Evolutionary conservation across 2,329 filamentous ascomycete genomes (phyloP).

Genomic region (Metarhizium album): DNA sequence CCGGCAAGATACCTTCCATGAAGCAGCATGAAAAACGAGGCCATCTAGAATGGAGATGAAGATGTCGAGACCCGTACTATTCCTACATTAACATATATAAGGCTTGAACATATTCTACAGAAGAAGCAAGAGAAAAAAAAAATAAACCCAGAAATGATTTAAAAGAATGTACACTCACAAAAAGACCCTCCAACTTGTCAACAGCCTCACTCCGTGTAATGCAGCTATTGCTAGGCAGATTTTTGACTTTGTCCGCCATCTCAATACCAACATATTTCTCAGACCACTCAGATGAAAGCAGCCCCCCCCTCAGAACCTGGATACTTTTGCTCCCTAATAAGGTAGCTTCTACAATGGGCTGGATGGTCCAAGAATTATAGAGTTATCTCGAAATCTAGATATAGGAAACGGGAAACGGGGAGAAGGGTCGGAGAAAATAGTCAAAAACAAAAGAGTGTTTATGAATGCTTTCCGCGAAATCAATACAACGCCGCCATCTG

Average conservation of each 20-base stretch:
- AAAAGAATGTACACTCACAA: background rate
- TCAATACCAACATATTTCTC: background rate
- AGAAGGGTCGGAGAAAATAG: too few species aligned
- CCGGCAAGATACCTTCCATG: background rate
- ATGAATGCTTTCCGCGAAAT: background rate
- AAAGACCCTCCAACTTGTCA: background rate
- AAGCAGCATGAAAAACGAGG: background rate
- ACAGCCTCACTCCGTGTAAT: background rate
- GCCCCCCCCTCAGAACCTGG: background rate
- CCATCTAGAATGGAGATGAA: conserved; percentile 1
- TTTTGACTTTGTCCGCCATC: background rate
- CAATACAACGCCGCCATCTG: background rate
- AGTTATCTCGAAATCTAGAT: background rate
- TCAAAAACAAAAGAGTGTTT: too few species aligned
- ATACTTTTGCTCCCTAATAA: background rate
- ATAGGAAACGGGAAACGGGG: background rate
- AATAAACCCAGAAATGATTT: too few species aligned
- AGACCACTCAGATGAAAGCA: background rate
- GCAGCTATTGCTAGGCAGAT: background rate
- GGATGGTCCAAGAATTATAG: background rate
- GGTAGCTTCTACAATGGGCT: background rate
- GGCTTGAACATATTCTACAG: background rate
- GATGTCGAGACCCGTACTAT: background rate
- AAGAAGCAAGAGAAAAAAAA: too few species aligned
- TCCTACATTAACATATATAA: background rate